Conservation (phyloP, 208 protist genomes). For the Leishmania gerbilli region DNA sequence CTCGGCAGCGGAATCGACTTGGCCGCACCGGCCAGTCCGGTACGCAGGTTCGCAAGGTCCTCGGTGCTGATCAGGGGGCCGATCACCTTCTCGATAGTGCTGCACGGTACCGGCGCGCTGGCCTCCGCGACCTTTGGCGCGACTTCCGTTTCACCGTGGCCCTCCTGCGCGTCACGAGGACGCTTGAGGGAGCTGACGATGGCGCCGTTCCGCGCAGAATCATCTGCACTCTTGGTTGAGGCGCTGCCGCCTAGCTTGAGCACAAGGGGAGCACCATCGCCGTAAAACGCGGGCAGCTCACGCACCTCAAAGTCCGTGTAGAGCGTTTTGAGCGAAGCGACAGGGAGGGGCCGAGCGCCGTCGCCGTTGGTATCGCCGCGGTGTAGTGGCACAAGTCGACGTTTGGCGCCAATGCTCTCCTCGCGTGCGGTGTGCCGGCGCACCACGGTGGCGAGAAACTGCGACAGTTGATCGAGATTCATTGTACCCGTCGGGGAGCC, state of each 20-base stretch:
- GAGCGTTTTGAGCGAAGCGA: constrained; percentile 78
- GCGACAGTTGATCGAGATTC: constrained; percentile 1
- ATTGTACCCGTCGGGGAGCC: neutral
- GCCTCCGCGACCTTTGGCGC: neutral
- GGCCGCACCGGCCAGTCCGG: constrained; percentile 28
- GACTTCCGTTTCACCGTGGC: neutral
- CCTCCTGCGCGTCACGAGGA: constrained; percentile 3
- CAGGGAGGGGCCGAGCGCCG: constrained; percentile 13
- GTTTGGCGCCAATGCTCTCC: constrained; percentile 57
- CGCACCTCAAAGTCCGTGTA: constrained; percentile 91
- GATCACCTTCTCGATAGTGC: constrained; percentile 27
- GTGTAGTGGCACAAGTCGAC: constrained; percentile 47
- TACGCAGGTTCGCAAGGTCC: constrained; percentile 52
- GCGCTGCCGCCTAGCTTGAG: constrained; percentile 42
- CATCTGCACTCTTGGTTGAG: neutral
- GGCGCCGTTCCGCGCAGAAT: neutral
- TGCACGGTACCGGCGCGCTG: neutral
- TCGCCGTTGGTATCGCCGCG: constrained; percentile 15
- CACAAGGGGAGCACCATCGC: constrained; percentile 57
- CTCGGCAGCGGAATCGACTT: constrained; percentile 34
- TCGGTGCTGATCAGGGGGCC: constrained; percentile 34
- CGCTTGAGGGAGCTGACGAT: constrained; percentile 7
- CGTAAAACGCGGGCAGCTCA: constrained; percentile 68
- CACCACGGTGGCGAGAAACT: constrained; percentile 12
- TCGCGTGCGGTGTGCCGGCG: constrained; percentile 41